phyloP scores from a whole-genome alignment of 1,284 basidiomycete species.

The Phellinidium pouzarii region DNA sequence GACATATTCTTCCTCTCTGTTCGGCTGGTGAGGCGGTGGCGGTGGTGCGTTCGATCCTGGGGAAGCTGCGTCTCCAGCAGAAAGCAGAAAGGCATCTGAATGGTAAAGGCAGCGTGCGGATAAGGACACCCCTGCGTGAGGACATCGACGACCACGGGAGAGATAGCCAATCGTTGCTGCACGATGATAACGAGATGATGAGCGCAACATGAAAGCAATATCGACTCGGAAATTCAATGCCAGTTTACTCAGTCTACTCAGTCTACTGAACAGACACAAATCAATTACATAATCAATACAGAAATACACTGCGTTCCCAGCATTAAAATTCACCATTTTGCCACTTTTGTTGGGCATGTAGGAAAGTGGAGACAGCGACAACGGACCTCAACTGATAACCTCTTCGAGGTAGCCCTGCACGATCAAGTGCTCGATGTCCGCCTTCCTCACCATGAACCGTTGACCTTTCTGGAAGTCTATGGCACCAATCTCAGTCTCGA shows the following conservation, averaged over 20 bases:
- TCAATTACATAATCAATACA: no score
- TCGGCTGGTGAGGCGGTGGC: slow-evolving; percentile 1
- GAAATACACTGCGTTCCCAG: no score
- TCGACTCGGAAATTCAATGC: neutral
- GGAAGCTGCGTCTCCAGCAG: neutral
- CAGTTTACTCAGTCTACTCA: neutral
- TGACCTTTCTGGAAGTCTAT: slow-evolving; percentile 88
- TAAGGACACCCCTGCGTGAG: neutral
- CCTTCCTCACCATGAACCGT: slow-evolving; percentile 77
- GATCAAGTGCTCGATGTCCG: slow-evolving; percentile 88
- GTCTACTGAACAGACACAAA: no score
- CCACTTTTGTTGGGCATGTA: no score
- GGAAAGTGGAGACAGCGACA: no score
- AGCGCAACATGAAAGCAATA: slow-evolving; percentile 3
- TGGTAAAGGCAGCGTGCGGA: neutral
- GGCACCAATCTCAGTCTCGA: slow-evolving; percentile 82
- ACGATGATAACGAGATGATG: neutral
- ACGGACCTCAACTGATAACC: slow-evolving; percentile 26
- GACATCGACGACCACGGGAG: neutral
- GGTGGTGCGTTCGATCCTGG: neutral
- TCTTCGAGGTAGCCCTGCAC: slow-evolving; percentile 87
- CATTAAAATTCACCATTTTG: no score
- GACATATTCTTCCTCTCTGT: slow-evolving; percentile 21
- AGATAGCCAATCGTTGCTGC: neutral
- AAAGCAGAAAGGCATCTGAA: slow-evolving; percentile 1